Evolutionary conservation across 202 grass and related monocot species (phyloP), one percentile per base, ranked within the genome.

Genomic region (Setaria italica): DNA sequence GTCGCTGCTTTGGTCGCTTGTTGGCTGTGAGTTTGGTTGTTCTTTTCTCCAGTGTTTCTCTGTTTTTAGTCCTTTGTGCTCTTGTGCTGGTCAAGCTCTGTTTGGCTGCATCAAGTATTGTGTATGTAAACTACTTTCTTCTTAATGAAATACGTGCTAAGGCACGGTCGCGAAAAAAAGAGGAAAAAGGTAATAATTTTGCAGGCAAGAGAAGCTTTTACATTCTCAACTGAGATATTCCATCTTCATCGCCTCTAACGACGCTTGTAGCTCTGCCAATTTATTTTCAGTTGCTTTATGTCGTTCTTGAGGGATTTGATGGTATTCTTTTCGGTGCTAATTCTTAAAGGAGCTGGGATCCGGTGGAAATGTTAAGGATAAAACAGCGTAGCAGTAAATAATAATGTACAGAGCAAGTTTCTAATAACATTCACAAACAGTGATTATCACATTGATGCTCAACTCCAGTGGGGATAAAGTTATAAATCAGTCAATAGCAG

Each of bases 251-350:
- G 85, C 87, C 86, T 98, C 95, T 78, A 98, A 81, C 53, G 93
- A 88, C 6, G 88, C 91, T 89, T 98, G 95, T 79, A 95, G 89
- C 76, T 98, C 89, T 39, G 95, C 95, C 75, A 98, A 86, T 79
- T 92, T 98, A 87, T 89, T 87, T 98, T 95, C 48, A 98, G 83
- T 55, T 98, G 93, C 67, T 95, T 98, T 90, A 95, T 92, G 71
- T 93, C 95, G 53, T 87, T 89, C 82, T 98, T 95, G 79, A 98
- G 86, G 75, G 64, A 75, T 85, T 94, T 98, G 72, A 98, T 94
- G 19, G 89, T 91, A 85, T 89, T 95, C 78, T 94, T 95, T 80
- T 95, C 95, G 32, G 86, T 95, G 81, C 95, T 95, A 77, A 98
- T 94, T 87, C 92, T 98, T 70, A 95, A 77, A 80, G 95, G 80